Evolutionary conservation across 2,329 filamentous ascomycete genomes (phyloP).

Genomic region (Lasiodiplodia citricola): DNA sequence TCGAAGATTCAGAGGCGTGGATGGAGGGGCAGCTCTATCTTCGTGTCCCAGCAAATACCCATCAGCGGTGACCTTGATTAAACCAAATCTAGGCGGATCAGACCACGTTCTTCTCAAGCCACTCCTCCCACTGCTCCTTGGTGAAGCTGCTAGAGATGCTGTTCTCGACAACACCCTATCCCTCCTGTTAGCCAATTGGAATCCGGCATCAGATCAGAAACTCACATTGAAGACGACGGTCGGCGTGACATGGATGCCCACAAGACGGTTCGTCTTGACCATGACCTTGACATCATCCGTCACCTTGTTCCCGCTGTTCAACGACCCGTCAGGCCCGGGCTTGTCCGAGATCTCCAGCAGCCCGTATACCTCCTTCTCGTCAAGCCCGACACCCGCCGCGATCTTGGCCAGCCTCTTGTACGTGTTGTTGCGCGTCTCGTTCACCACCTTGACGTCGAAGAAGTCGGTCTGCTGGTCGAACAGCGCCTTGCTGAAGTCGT

Average conservation of each 20-base stretch:
- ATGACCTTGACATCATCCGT: conserved; percentile 85
- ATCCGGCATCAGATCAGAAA: not conserved
- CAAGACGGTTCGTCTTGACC: conserved; percentile 72
- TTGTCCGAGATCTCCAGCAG: conserved; percentile 73
- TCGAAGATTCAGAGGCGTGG: not conserved
- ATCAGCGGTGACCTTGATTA: not conserved
- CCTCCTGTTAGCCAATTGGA: not conserved
- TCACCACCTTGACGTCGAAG: conserved; percentile 84
- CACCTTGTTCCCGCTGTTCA: conserved; percentile 81
- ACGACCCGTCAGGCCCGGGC: conserved; percentile 67
- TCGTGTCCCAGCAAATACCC: not conserved
- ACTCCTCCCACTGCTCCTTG: conserved; percentile 82
- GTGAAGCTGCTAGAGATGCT: conserved; percentile 81
- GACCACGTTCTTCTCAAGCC: conserved; percentile 70
- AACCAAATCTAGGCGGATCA: conserved; percentile 35
- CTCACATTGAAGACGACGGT: conserved; percentile 82
- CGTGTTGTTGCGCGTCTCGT: conserved; percentile 82
- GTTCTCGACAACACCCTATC: conserved; percentile 70
- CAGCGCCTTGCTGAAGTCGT: conserved; percentile 74
- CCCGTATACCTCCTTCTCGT: conserved; percentile 71
- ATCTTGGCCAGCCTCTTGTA: conserved; percentile 80
- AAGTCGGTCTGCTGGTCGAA: conserved; percentile 74
- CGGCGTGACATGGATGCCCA: conserved; percentile 88
- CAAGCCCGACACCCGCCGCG: conserved; percentile 71
- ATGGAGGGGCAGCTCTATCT: not conserved